Evolutionary conservation across 2,329 filamentous ascomycete genomes (phyloP).

Genomic region (Monosporascus sp.): DNA sequence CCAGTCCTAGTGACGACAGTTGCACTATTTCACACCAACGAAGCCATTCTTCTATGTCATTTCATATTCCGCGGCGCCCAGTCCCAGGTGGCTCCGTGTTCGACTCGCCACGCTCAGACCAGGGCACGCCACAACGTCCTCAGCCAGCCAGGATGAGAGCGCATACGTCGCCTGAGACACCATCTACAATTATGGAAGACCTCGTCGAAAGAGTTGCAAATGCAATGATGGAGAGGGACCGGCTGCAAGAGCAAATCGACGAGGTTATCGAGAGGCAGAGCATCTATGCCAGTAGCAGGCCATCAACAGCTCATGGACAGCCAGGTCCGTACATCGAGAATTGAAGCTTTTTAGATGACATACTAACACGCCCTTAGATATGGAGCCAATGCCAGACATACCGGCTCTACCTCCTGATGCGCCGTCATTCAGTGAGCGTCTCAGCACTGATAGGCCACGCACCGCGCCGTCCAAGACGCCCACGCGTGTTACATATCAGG

Average conservation of each 20-base stretch:
- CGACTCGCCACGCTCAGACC: slow-evolving; percentile 24
- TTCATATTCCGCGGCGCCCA: slow-evolving; percentile 48
- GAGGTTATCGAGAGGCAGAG: slow-evolving; percentile 56
- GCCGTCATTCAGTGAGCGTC: slow-evolving; percentile 52
- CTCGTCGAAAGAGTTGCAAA: slow-evolving; percentile 52
- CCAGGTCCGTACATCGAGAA: slow-evolving; percentile 19
- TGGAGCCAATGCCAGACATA: slow-evolving; percentile 50
- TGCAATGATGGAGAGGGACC: slow-evolving; percentile 55
- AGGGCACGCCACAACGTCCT: slow-evolving; percentile 36
- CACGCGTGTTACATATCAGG: slow-evolving; percentile 31
- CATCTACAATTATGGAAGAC: slow-evolving; percentile 37
- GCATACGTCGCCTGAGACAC: slow-evolving; percentile 30
- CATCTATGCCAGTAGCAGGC: slow-evolving; percentile 48
- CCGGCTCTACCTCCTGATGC: slow-evolving; percentile 52
- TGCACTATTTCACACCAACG: slow-evolving; percentile 33
- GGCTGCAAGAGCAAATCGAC: slow-evolving; percentile 54
- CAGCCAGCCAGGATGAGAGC: slow-evolving; percentile 40
- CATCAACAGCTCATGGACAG: slow-evolving; percentile 44
- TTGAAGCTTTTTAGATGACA: slow-evolving; percentile 1
- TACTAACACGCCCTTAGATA: slow-evolving; percentile 27
- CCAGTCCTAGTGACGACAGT: slow-evolving; percentile 29
- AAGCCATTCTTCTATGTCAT: slow-evolving; percentile 49
- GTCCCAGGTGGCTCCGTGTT: slow-evolving; percentile 28
- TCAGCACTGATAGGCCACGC: slow-evolving; percentile 40
- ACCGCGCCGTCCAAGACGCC: slow-evolving; percentile 28